Percentiles rank a stretch among this genome's conserved stretches.
Conservation (phyloP, 176 grass and related monocot species). For the Themeda triandra region DNA sequence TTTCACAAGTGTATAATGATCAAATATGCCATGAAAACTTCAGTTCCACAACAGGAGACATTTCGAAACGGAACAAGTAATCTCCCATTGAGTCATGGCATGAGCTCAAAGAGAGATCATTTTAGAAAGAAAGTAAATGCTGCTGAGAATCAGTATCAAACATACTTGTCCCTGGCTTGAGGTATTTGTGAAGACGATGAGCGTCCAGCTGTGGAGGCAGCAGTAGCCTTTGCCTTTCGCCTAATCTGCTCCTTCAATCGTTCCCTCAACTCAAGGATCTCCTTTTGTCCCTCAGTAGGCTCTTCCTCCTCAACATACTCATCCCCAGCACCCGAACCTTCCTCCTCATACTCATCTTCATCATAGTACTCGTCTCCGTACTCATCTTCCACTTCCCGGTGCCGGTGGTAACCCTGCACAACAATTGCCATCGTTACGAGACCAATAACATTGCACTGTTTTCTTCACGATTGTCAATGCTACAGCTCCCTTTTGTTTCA, state of each 20-base stretch:
- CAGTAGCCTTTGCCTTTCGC: slow-evolving; percentile 22
- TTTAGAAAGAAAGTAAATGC: background rate
- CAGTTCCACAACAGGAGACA: background rate
- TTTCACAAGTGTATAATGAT: background rate
- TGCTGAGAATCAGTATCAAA: background rate
- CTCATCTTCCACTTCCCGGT: slow-evolving; percentile 31
- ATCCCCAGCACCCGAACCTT: slow-evolving; percentile 26
- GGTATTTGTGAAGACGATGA: slow-evolving; percentile 34
- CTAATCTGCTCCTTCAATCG: slow-evolving; percentile 51
- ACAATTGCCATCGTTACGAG: background rate
- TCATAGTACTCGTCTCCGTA: slow-evolving; percentile 51
- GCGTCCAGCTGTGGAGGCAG: slow-evolving; percentile 18
- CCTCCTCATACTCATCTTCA: slow-evolving; percentile 49
- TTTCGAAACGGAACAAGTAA: background rate
- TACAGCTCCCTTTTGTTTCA: background rate
- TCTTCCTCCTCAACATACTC: slow-evolving; percentile 32
- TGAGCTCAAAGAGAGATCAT: background rate
- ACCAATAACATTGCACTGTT: background rate
- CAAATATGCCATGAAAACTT: background rate
- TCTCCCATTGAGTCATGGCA: background rate
- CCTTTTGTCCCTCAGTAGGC: slow-evolving; percentile 45
- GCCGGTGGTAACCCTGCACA: slow-evolving; percentile 31
- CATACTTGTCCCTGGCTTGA: slow-evolving; percentile 31
- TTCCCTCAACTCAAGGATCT: slow-evolving; percentile 57
- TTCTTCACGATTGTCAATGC: background rate